These are phyloP conservation scores for Ascosphaera apis DNA, from an alignment of 2,329 filamentous ascomycete genomes.

Conservation along the genomic window DNA sequence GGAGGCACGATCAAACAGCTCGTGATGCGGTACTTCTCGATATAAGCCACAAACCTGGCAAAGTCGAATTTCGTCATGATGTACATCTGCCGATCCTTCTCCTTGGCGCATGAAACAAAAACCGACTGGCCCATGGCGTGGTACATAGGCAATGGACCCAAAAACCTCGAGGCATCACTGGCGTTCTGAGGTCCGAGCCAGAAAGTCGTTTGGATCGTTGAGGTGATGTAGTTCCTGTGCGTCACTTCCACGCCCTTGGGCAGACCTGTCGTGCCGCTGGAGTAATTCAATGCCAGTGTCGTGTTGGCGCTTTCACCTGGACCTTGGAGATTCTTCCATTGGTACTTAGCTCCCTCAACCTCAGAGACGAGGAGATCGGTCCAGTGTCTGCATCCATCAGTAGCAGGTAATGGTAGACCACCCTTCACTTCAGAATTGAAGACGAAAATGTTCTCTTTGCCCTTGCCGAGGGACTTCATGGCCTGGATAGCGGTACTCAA, in stretches of 20 bases:
- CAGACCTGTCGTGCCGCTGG: constrained; percentile 48
- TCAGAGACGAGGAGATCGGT: constrained; percentile 32
- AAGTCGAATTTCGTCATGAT: constrained; percentile 64
- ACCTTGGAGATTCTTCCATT: constrained; percentile 31
- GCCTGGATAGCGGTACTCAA: constrained; percentile 44
- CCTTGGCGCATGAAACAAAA: constrained; percentile 37
- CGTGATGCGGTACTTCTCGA: constrained; percentile 46
- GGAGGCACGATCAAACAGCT: constrained; percentile 47
- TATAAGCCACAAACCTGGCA: constrained; percentile 41
- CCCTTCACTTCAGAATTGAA: constrained; percentile 34
- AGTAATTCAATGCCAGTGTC: constrained; percentile 55
- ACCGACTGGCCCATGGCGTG: constrained; percentile 52
- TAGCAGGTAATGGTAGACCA: constrained; percentile 5
- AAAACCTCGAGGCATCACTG: constrained; percentile 22
- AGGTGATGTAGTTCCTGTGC: constrained; percentile 52
- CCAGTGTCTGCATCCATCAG: constrained; percentile 35
- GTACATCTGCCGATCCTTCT: constrained; percentile 42
- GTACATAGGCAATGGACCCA: constrained; percentile 58
- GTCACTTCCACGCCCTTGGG: constrained; percentile 68
- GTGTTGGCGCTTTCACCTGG: constrained; percentile 12
- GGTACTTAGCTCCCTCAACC: constrained; percentile 31
- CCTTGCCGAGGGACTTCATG: constrained; percentile 33
- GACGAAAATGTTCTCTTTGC: constrained; percentile 34
- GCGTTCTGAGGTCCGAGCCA: too few species aligned
- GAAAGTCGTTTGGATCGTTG: too few species aligned